Conservation (phyloP, 768 basidiomycete species). For the Leccinum boreale region DNA sequence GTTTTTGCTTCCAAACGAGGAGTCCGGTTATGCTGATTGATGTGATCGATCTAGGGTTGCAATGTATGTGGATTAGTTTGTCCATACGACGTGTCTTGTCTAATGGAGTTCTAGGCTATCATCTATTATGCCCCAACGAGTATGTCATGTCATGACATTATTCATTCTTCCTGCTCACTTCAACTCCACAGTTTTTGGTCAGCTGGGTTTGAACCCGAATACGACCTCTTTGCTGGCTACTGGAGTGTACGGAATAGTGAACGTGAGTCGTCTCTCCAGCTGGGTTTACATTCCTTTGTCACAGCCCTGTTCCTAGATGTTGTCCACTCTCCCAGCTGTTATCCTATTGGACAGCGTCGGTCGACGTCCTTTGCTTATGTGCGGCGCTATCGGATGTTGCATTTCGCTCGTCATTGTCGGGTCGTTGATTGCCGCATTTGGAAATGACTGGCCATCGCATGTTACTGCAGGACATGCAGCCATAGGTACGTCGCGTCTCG, state of each 20-base stretch:
- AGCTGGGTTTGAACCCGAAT: slow-evolving; percentile 38
- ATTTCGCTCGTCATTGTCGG: slow-evolving; percentile 29
- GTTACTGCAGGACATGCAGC: slow-evolving; percentile 24
- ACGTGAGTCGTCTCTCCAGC: slow-evolving; percentile 10
- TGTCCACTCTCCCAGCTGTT: slow-evolving; percentile 36
- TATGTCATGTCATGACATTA: slow-evolving; percentile 3
- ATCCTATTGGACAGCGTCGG: slow-evolving; percentile 37
- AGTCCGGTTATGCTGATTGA: not conserved
- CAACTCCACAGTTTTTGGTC: slow-evolving; percentile 35
- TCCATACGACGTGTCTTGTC: not conserved
- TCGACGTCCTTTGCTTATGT: slow-evolving; percentile 38
- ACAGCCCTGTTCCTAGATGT: slow-evolving; percentile 18
- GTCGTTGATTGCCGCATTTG: slow-evolving; percentile 26
- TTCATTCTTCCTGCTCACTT: slow-evolving; percentile 12
- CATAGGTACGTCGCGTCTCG: slow-evolving; percentile 25
- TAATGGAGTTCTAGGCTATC: slow-evolving; percentile 20
- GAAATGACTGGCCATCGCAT: slow-evolving; percentile 29
- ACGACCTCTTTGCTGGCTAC: slow-evolving; percentile 42
- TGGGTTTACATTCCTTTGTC: not conserved
- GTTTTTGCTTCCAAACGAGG: not conserved
- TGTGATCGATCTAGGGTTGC: slow-evolving; percentile 17
- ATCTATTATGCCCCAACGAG: slow-evolving; percentile 28
- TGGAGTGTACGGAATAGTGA: slow-evolving; percentile 38
- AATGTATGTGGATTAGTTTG: slow-evolving; percentile 19
- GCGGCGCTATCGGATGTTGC: slow-evolving; percentile 35